A percentile compares a stretch with the other conserved stretches of the same genome.
Conservation (phyloP, 2,329 filamentous ascomycete species). For the Neonectria coccinea region DNA sequence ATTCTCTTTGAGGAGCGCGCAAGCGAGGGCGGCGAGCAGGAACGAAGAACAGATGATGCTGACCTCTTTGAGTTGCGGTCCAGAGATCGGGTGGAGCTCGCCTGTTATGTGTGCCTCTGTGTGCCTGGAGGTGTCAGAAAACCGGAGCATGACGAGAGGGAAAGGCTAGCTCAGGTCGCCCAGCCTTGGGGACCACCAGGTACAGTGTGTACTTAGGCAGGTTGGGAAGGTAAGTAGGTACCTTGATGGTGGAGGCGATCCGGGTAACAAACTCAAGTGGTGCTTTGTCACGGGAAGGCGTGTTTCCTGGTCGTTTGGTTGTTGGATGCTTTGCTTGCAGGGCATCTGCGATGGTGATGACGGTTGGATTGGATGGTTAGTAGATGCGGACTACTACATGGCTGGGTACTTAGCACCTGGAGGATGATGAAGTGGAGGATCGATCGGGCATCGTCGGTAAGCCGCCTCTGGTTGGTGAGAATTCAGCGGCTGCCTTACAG, state of each 20-base stretch:
- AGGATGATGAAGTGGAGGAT: neutral
- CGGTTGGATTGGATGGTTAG: neutral
- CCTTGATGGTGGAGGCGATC: slow-evolving; percentile 5
- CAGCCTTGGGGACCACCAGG: neutral
- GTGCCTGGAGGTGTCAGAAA: slow-evolving; percentile 24
- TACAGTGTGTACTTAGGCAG: no score
- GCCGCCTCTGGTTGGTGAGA: neutral
- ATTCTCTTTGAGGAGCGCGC: neutral
- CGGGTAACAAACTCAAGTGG: neutral
- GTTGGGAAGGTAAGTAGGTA: neutral
- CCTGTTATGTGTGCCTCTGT: slow-evolving; percentile 11
- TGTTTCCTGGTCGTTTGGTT: neutral
- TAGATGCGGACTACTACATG: neutral
- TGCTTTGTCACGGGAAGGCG: neutral
- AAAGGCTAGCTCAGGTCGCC: slow-evolving; percentile 10
- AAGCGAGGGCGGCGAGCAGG: slow-evolving; percentile 2
- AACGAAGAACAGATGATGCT: slow-evolving; percentile 6
- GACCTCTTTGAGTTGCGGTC: slow-evolving; percentile 18
- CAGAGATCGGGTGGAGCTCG: slow-evolving; percentile 27
- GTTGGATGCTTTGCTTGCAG: neutral
- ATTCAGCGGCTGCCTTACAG: neutral
- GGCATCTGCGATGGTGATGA: neutral
- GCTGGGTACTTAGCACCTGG: neutral
- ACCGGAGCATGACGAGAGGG: slow-evolving; percentile 9
- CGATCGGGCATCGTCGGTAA: neutral